These are phyloP conservation scores for Dioscorea alata DNA, from an alignment of 106 monocot genomes.

Conservation along the genomic window DNA sequence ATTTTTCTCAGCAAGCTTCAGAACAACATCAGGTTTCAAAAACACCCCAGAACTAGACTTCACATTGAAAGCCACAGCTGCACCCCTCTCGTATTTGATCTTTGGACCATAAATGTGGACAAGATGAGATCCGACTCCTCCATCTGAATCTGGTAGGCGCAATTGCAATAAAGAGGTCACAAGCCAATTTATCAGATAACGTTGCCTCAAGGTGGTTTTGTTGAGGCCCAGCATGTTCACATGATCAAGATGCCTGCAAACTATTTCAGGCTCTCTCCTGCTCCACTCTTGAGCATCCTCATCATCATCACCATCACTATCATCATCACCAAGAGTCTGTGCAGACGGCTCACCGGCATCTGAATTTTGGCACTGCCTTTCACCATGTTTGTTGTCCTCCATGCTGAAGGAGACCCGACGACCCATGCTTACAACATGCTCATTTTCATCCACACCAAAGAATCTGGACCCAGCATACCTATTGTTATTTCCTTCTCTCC, in stretches of 20 bases:
- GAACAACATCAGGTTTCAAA: conserved; percentile 73
- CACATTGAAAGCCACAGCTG: conserved; percentile 88
- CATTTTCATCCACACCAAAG: conserved; percentile 56
- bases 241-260: conserved; percentile 90
- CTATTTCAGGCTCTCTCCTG: conserved; percentile 73
- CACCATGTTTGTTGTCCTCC: conserved; percentile 34
- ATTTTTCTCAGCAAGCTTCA: conserved; percentile 75
- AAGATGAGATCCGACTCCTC: conserved; percentile 32
- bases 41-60: conserved; percentile 39
- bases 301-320: conserved; percentile 31
- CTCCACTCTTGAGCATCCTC: conserved; percentile 46
- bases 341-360: conserved; percentile 40
- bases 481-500: conserved; percentile 58
- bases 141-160: conserved; percentile 37
- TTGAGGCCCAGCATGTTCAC: conserved; percentile 79
- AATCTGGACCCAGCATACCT: conserved; percentile 59
- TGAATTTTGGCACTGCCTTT: conserved; percentile 26
- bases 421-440: conserved; percentile 51
- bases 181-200: conserved; percentile 87
- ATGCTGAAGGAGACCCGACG: conserved; percentile 60
- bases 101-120: conserved; percentile 89
- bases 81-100: conserved; percentile 90
- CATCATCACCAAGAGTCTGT: conserved; percentile 17
- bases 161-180: conserved; percentile 86
- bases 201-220: conserved; percentile 68